Base-by-base conservation (phyloP, 352 stramenopile species). In the Globisporangium ultimum region DNA sequence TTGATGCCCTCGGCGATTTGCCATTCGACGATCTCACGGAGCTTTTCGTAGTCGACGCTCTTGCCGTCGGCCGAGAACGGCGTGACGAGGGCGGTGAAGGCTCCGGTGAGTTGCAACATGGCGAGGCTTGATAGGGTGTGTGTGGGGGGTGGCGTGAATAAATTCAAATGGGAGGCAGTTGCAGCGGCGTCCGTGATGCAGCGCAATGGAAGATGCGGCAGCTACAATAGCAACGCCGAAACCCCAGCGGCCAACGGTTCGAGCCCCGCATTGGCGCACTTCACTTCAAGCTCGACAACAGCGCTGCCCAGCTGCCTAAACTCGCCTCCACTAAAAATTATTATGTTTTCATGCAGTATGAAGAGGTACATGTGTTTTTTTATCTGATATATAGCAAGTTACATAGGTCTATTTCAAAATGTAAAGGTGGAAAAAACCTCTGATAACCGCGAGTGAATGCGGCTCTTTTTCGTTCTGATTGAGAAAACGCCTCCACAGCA, bases 1-100 rank as follows among this genome's bases (percentile, higher is more conserved):
- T 99, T 94, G 51, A 98, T 98, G 61, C 91, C 92, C 53, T 94
- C 72, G 61, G 93, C 75, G 52, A 99, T 82, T 72, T 99, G 97
- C 74, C 76, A 91, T 51, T 96, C 88, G 53, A 95, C 87, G 18
- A 99, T 75, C 53, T 91, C 81, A 45, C 93, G 78, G 48, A 99
- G 82, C 68, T 90, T 94, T 28, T 80, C 77, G 70, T 98, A 93
- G 80, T 99, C 95, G 45, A 99, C 93, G 32, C 75, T 75, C 46
- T 72, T 87, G 52, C 92, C 93, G 65, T 97, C 88, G 17, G 83
- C 61, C 40, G 83, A 97, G 76, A 99, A 98, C 10, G 97, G 97
- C 61, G 97, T 99, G 53, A 99, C 89, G 60, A 99, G 78, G 56
- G 97, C 97, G 50, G 87, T 95, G 66, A 95, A 93, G 13, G 87